Percentiles rank a stretch among this genome's conserved stretches.
Evolutionary conservation across 306 rosid genomes (phyloP).

Genomic region (Purshia tridentata): DNA sequence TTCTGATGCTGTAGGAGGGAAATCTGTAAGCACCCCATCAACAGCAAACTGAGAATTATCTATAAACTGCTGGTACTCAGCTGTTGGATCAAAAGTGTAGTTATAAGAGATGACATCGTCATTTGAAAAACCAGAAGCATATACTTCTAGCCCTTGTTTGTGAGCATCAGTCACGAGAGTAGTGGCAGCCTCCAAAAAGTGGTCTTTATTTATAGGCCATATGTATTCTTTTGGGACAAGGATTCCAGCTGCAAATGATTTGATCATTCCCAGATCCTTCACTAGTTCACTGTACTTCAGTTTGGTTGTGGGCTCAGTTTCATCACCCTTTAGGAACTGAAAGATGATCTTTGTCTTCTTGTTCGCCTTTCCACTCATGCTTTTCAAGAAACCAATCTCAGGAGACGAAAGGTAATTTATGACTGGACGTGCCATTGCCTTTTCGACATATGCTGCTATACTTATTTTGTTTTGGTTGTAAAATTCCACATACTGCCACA

Average conservation of each 20-base stretch:
- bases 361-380: constrained; percentile 42
- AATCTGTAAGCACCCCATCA: constrained; percentile 85
- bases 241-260: constrained; percentile 75
- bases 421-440: constrained; percentile 2
- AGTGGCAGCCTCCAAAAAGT: constrained; percentile 55
- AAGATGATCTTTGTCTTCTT: constrained; percentile 60
- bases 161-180: constrained; percentile 76
- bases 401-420: constrained; percentile 64
- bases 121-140: constrained; percentile 83
- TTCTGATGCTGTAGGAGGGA: constrained; percentile 64
- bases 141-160: constrained; percentile 71
- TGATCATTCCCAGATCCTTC: constrained; percentile 50
- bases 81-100: constrained; percentile 64
- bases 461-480: constrained; percentile 43
- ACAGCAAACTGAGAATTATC: constrained; percentile 60
- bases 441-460: constrained; percentile 30
- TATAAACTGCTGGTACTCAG: constrained; percentile 69
- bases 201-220: constrained; percentile 49
- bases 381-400: constrained; percentile 70
- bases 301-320: constrained; percentile 57
- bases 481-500: constrained; percentile 60
- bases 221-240: constrained; percentile 74
- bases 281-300: constrained; percentile 45
- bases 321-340: constrained; percentile 40
- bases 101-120: constrained; percentile 51